Base-by-base conservation (phyloP, 768 basidiomycete species). In the Termitomyces sp. region DNA sequence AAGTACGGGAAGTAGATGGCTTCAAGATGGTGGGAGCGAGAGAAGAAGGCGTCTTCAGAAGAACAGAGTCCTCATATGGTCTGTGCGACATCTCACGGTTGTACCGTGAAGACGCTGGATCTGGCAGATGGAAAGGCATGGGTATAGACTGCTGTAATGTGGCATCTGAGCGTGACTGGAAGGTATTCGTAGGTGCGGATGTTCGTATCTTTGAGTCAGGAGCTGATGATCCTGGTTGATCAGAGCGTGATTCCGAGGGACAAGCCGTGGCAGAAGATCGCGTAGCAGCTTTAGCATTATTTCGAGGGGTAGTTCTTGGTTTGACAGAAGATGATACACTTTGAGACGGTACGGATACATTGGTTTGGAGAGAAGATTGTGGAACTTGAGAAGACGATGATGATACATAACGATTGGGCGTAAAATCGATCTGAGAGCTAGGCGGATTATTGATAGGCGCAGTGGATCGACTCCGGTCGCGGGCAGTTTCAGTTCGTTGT, bases 21-120 rank as follows among this genome's bases (percentile, higher is more conserved):
- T 77, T 77, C 38, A 78, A 66, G 56, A 76, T 70, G 10, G 79
- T 80, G 0, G 73, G 80, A 3, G 82, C 82, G 17, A 87, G 77
- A 1, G 87, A 87, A 12, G 86, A 87, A 5, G 86, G 85, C 0
- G 86, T 88, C 64, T 76, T 78, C 35, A 87, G 75, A 29, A 83
- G 75, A 38, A 83, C 71, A 9, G 80, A 77, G 45, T 85, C 85
- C 52, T 79, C 72, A 12, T 80, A 81, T 19, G 71, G 67, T 38
- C 69, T 65, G 31, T 73, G 73, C 41, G 73, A 69, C 21, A 75
- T 52, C 59, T 67, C 50, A 55, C 51, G 45, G 31, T 48, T n/a
- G 35, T 38, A 6, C 40, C 50, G 50, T 51, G 60, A 50, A n/a
- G 56, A 34, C 34, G 40, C 35, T n/a, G 51, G 35, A 37, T 49